Evolutionary conservation across 2,329 filamentous ascomycete genomes (phyloP), one percentile per base, ranked within the genome.

Genomic region (Curvularia sp.): DNA sequence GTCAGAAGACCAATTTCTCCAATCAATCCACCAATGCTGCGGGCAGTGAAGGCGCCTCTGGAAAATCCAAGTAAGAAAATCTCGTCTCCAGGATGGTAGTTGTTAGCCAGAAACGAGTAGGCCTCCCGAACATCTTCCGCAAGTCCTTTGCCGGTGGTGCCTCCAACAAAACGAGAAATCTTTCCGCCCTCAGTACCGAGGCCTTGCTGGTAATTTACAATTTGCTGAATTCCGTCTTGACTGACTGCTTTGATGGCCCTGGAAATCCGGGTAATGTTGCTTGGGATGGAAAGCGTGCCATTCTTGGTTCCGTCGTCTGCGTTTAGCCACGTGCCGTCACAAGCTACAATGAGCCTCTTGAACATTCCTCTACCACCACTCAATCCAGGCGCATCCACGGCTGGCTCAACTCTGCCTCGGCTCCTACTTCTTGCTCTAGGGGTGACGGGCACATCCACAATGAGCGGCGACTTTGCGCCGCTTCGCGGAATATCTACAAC

Each of bases 21-120:
- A 22, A 82, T 77, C 33, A 82, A 70, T 15, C 80, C 80, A 7
- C 74, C 79, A 12, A 82, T 75, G 35, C 70, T 74, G 46, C 75
- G 73, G 8, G 73, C 84, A 1, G 80, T 83, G 61, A 78, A 83
- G 2, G 81, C 80, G 18, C 81, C 81, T 50, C 81, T 68, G 2
- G 79, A 81, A 61, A 82, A 83, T 1, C 81, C 81, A 4, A 82
- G 62, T 8, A 83, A 67, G 60, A 81, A 82, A 43, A 83, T 80
- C 18, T 80, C 79, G 57, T 82, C 80, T 54, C 83, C 83, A 0
- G 77, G 77, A n/a, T 78, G 72, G 63, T 81, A 85, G 68, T 85
- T 85, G 55, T 81, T 81, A n/a, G 80, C 77, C 1, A 85, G 70
- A 65, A 84, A 85, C 6, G 77, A 77, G 53, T 85, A 83, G 0